Evolutionary conservation across 441 rosid genomes (phyloP).

Genomic region (Euphorbia neoarborescens): DNA sequence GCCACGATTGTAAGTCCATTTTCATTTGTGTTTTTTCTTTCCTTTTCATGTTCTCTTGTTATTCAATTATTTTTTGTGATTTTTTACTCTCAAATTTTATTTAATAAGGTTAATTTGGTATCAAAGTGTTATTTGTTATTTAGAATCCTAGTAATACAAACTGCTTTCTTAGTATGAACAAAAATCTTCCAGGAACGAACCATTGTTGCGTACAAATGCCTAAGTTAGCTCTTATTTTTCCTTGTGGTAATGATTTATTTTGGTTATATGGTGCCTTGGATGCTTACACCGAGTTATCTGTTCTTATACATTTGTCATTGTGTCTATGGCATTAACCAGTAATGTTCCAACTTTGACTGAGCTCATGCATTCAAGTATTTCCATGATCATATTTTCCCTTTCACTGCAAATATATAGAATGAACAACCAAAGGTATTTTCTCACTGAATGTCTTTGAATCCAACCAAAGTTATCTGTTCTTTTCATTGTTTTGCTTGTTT

Average conservation of each 20-base stretch:
- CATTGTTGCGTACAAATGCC: background rate
- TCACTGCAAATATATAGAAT: background rate
- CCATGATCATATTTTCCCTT: background rate
- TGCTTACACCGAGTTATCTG: background rate
- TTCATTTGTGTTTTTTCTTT: background rate
- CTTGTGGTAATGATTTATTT: background rate
- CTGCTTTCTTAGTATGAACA: background rate
- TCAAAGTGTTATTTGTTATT: background rate
- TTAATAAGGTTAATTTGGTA: background rate
- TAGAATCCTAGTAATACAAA: background rate
- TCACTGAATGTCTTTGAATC: background rate
- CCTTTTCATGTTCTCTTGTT: background rate
- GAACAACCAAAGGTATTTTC: background rate
- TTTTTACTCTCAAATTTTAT: background rate
- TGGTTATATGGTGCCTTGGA: background rate
- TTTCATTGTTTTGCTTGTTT: background rate
- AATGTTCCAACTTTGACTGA: background rate
- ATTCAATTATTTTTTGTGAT: background rate
- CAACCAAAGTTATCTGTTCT: background rate
- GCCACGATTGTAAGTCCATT: constrained; percentile 73
- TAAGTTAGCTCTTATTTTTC: background rate
- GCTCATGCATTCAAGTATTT: background rate
- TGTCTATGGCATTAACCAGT: background rate
- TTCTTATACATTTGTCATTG: background rate
- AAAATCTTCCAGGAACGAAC: background rate